Evolutionary conservation across 352 stramenopile genomes (phyloP), one percentile per base, ranked within the genome.

Genomic region (Phytophthora pinifolia): DNA sequence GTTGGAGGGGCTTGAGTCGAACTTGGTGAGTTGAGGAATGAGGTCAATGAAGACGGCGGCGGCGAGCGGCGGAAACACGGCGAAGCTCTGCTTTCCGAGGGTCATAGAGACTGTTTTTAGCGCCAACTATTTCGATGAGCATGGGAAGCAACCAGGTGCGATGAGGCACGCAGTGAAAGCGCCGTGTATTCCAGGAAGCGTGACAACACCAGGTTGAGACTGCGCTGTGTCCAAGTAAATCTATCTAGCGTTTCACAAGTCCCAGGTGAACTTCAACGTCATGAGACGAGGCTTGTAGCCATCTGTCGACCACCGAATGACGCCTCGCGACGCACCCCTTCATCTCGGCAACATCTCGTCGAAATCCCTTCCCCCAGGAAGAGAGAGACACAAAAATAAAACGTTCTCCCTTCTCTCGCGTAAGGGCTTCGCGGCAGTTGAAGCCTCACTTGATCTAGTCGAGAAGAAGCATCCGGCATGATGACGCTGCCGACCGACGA

Each of bases 401-500:
- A 3, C 20, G 20, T 14, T 46, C 36, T 57, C 31, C 34, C 22
- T 27, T 4, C 22, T 25, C 20, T 25, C 20, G 20, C n/a, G n/a
- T n/a, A n/a, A n/a, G 20, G 20, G 2, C 20, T 22, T 22, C 20
- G 20, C 20, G 20, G 20, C 20, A 22, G 20, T 22, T 22, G 20
- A 22, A 22, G 20, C 20, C n/a, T 44, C n/a, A 18, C 37, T 44
- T 44, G 22, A 6, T 6, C 22, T 27, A 4, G 22, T 27, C 22
- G 3, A 27, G 22, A 27, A 27, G 22, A 60, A 30, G 6, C n/a
- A n/a, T 15, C 53, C 37, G 20, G 9, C 18, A 70, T 73, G 54
- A 73, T 73, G 65, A 64, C 43, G 20, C 37, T 70, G 27, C 65
- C 65, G 17, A 50, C 48, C 2, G 61, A 70, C 29, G 60, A 73